These are phyloP conservation scores for Cenchrus americanus DNA, from an alignment of 176 grass and related monocot species.

Conservation along the genomic window DNA sequence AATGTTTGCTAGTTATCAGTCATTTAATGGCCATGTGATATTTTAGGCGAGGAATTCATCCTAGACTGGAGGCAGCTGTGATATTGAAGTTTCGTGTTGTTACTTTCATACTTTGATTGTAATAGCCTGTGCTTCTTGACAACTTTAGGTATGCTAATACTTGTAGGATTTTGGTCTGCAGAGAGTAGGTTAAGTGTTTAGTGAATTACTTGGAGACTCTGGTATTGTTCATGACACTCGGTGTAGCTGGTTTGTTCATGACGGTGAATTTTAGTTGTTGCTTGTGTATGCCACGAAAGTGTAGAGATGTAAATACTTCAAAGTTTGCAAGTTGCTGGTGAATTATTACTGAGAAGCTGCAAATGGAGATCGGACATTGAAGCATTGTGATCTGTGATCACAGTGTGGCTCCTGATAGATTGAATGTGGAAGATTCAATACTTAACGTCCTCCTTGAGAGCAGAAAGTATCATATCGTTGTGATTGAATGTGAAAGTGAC, in stretches of 20 bases:
- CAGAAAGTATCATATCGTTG: too few relatives aligned
- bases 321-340: not conserved
- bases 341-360: not conserved
- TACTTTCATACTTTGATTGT: conserved; percentile 32
- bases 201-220: conserved; percentile 10
- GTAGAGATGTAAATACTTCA: not conserved
- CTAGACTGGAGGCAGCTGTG: not conserved
- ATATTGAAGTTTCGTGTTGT: conserved; percentile 1
- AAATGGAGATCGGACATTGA: not conserved
- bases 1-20: not conserved
- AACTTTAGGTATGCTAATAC: conserved; percentile 27
- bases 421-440: not conserved
- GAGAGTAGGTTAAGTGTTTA: not conserved
- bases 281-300: not conserved
- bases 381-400: not conserved
- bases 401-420: not conserved
- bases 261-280: not conserved
- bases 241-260: not conserved
- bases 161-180: not conserved
- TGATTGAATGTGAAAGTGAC: not conserved
- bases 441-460: not conserved
- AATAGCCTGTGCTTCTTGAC: not conserved
- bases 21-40: not conserved
- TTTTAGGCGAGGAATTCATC: conserved; percentile 1
- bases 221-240: not conserved